Evolutionary conservation across 1,139 yeast genomes (phyloP).

Genomic region (Pneumocystis sp.): DNA sequence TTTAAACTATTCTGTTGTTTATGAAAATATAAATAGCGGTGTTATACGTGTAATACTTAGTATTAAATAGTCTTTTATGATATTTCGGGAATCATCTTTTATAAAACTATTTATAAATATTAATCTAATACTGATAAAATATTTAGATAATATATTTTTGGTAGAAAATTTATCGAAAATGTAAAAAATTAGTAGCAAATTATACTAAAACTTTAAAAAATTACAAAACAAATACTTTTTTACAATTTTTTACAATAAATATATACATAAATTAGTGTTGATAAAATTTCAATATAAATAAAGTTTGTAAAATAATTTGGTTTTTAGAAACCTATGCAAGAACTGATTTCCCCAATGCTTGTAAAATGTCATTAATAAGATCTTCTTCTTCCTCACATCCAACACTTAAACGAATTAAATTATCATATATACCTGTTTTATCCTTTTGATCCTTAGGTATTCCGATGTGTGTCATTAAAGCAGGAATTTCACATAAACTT

Average conservation of each 20-base stretch:
- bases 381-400: conserved; percentile 76
- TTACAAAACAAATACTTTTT: background rate
- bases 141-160: background rate
- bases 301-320: background rate
- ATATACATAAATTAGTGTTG: conserved; percentile 1
- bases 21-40: background rate
- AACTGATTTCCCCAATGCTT: conserved; percentile 40
- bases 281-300: too few relatives aligned
- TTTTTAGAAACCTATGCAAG: conserved; percentile 11
- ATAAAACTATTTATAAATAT: background rate
- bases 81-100: background rate
- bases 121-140: background rate
- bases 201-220: background rate
- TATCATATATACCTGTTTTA: conserved; percentile 67
- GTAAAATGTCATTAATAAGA: conserved; percentile 47
- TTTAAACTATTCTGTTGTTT: background rate
- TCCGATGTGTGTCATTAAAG: conserved; percentile 68
- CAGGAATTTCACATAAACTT: too few relatives aligned
- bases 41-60: background rate
- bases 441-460: conserved; percentile 64
- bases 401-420: conserved; percentile 66
- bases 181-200: background rate
- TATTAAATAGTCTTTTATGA: background rate
- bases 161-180: background rate
- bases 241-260: conserved; percentile 1